Evolutionary conservation across 345 rosid genomes (phyloP), one percentile per base, ranked within the genome.

Genomic region (Populus tremula): DNA sequence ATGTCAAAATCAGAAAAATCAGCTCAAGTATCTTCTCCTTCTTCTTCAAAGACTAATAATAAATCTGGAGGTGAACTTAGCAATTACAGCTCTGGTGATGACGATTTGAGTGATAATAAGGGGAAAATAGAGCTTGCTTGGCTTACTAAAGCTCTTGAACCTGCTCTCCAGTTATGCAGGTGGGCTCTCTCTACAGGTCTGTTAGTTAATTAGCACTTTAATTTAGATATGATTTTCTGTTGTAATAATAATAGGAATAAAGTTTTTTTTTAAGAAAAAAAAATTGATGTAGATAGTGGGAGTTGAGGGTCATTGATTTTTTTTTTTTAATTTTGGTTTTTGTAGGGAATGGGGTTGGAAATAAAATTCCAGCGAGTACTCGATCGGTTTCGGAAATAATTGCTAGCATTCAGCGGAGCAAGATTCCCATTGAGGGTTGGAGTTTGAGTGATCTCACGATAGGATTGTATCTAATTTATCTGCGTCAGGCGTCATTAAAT

Each of bases 361-460:
- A 84, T 71, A 88, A 86, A 78, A 54, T 84, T 35, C 86, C 85
- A 3, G 89, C 91, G 29, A 80, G 85, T 73, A 85, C 80, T 79
- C 86, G 94, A 75, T 91, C 99, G 71, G 64, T 96, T 31, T 80
- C 89, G 7, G 97, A 96, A 85, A 91, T 94, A 72, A 86, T 96
- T 81, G 83, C 95, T n/a, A 88, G 92, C 86, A 85, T 96, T 78
- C 99, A 96, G 78, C 83, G 85, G 86, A 92, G 97, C 86, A 96
- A 90, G 89, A 89, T 84, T 27, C 98, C 90, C 47, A 81, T 96
- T 50, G 93, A 93, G 83, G 98, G 89, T 77, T 96, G 99, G 99
- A 92, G 93, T 86, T 85, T 93, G 83, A 89, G 97, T 73, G 99
- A 92, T 86, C 94, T 96, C 73, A 94, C 98, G 1, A 79, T 94